phyloP scores from a whole-genome alignment of 2,329 filamentous ascomycete species.

The Cladosporium halotolerans region DNA sequence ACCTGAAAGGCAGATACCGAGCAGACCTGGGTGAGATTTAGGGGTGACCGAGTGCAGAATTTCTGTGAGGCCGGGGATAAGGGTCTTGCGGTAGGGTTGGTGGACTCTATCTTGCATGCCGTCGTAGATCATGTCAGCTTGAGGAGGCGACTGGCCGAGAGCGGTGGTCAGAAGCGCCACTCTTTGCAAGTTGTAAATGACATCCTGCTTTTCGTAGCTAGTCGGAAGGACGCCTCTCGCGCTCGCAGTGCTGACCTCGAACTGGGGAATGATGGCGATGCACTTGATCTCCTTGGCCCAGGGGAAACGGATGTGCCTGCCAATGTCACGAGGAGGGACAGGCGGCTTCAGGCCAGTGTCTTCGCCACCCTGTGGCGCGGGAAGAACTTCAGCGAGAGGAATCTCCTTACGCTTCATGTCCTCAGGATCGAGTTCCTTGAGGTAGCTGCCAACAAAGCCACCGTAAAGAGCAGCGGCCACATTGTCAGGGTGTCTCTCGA shows the following conservation, averaged over 20 bases:
- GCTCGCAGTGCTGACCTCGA: conserved; percentile 90
- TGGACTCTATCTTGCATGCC: conserved; percentile 99
- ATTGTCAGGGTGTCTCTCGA: conserved; percentile 86
- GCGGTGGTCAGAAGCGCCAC: conserved; percentile 87
- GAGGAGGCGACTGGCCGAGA: conserved; percentile 80
- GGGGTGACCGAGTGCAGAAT: conserved; percentile 90
- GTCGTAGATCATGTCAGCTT: conserved; percentile 89
- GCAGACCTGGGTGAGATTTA: conserved; percentile 73
- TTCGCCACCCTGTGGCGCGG: conserved; percentile 79
- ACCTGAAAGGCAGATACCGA: conserved; percentile 91
- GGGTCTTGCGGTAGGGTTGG: conserved; percentile 85
- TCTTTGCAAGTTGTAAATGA: conserved; percentile 93
- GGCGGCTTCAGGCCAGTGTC: conserved; percentile 85
- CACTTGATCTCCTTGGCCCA: conserved; percentile 96
- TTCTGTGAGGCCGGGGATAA: conserved; percentile 87
- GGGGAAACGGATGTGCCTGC: conserved; percentile 90
- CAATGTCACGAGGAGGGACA: conserved; percentile 83
- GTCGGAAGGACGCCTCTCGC: conserved; percentile 79
- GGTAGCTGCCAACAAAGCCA: conserved; percentile 92
- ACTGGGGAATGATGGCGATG: conserved; percentile 91
- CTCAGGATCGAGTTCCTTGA: conserved; percentile 83
- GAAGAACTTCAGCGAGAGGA: conserved; percentile 86
- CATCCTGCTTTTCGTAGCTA: conserved; percentile 71
- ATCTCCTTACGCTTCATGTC: conserved; percentile 90
- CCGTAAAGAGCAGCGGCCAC: conserved; percentile 92